Evolutionary conservation across 2,329 filamentous ascomycete species (phyloP), one percentile per base, ranked within the genome.

Genomic region (Ophiostoma tasmaniense): DNA sequence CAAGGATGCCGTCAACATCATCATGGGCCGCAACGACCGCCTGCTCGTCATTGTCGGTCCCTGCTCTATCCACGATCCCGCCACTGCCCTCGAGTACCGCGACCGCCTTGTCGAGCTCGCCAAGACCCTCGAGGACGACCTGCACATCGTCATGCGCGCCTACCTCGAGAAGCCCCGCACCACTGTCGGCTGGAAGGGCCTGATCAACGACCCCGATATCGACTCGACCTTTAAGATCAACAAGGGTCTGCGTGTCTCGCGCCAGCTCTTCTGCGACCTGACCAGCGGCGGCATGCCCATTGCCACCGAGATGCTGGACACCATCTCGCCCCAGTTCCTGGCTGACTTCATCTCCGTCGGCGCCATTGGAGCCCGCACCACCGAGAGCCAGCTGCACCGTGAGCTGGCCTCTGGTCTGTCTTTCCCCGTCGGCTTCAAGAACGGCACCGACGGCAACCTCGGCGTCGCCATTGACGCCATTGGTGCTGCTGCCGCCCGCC

Each of bases 381-480:
- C 95, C 66, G 95, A 99, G 82, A 95, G 91, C 69, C 95, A 99
- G 82, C 84, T 98, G 73, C 95, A 99, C 82, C 90, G 95, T 72
- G 95, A 99, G 82, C 87, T 99, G 72, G 95, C 95, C 5, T 96
- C 91, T 35, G 95, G 95, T 74, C 85, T 98, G 68, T 96, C 92
- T 70, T 98, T 97, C 89, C 95, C 95, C 28, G 93, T 99, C 73
- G 95, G 95, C 70, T 99, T 97, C 90, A 99, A 99, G 88, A 99
- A 99, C 80, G 95, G 95, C 71, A 99, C 95, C 30, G 95, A 99
- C 76, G 95, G 95, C 59, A 92, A 90, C 74, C 83, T 99, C 69
- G 88, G 87, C 35, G 93, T 98, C 25, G 93, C 94, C 25, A 96
- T 98, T 75, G 95, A 99, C 78, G 95, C 95, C 42, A 97, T 98